Evolutionary conservation across 495 filamentous ascomycete genomes (phyloP).

Genomic region (Parmelia sp.): DNA sequence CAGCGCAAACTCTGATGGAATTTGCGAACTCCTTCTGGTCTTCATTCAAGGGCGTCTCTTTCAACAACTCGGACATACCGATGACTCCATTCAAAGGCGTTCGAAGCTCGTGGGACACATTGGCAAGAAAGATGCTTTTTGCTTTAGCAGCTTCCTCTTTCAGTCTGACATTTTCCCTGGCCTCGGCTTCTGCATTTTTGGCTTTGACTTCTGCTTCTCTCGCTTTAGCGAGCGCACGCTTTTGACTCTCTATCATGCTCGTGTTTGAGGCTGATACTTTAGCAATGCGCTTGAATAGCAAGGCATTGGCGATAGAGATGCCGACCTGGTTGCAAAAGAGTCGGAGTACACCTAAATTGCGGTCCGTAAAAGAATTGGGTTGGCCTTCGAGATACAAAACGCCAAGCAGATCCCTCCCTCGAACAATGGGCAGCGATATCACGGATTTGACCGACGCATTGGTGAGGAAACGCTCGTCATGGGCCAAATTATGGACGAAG

Average conservation of each 20-base stretch:
- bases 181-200: slow-evolving; percentile 72
- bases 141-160: slow-evolving; percentile 88
- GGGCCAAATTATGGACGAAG: slow-evolving; percentile 73
- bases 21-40: slow-evolving; percentile 91
- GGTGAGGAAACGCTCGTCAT: slow-evolving; percentile 82
- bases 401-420: slow-evolving; percentile 70
- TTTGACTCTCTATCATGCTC: slow-evolving; percentile 84
- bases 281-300: slow-evolving; percentile 73
- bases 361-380: slow-evolving; percentile 78
- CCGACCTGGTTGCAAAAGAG: slow-evolving; percentile 84
- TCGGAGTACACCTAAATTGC: slow-evolving; percentile 78
- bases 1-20: slow-evolving; percentile 79
- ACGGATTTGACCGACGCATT: slow-evolving; percentile 69
- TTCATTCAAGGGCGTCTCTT: slow-evolving; percentile 65
- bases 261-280: slow-evolving; percentile 75
- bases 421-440: slow-evolving; percentile 79
- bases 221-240: slow-evolving; percentile 70
- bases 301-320: slow-evolving; percentile 80
- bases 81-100: slow-evolving; percentile 87
- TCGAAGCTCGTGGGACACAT: slow-evolving; percentile 80
- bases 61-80: slow-evolving; percentile 80
- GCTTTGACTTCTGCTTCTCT: slow-evolving; percentile 76
- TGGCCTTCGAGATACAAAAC: slow-evolving; percentile 82
- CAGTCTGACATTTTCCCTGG: slow-evolving; percentile 77
- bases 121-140: slow-evolving; percentile 88